Conservation (phyloP, 805 yeast genomes). For the Clavispora phyllophila region DNA sequence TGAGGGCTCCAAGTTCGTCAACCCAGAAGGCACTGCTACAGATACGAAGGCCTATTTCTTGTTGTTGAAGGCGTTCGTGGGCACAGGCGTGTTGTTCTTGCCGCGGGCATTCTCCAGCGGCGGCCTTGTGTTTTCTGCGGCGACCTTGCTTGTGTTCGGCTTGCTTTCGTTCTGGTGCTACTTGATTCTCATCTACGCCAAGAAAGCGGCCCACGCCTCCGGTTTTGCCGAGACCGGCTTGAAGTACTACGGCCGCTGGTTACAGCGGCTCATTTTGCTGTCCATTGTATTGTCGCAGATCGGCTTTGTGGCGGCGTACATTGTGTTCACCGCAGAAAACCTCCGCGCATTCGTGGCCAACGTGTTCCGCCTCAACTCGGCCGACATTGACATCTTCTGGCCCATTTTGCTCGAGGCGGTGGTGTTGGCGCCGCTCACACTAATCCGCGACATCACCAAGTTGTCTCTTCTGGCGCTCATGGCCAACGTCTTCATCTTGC, state of each 20-base stretch:
- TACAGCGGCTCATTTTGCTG: constrained; percentile 57
- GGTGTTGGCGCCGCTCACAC: constrained; percentile 61
- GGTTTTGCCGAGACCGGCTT: constrained; percentile 78
- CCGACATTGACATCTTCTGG: constrained; percentile 34
- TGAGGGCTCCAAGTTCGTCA: constrained; percentile 7
- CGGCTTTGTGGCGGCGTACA: constrained; percentile 78
- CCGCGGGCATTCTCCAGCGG: constrained; percentile 72
- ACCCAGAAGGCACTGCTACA: constrained; percentile 56
- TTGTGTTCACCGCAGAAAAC: constrained; percentile 74
- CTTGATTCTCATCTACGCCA: constrained; percentile 55
- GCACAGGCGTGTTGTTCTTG: constrained; percentile 68
- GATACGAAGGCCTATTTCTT: constrained; percentile 68
- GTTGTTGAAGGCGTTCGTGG: constrained; percentile 68
- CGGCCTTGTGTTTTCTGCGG: constrained; percentile 56
- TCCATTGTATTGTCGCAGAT: constrained; percentile 69
- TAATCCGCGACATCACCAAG: constrained; percentile 72
- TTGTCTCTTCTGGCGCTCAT: constrained; percentile 65
- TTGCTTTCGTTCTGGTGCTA: constrained; percentile 76
- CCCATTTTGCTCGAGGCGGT: constrained; percentile 53
- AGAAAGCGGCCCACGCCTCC: constrained; percentile 54
- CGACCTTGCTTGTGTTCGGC: constrained; percentile 56
- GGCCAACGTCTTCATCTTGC: constrained; percentile 65
- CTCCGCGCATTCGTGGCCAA: constrained; percentile 56
- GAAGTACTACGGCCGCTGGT: constrained; percentile 56
- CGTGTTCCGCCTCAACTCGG: constrained; percentile 37